Conservation (phyloP, 148 eudicot species). For the Arctostaphylos glauca region DNA sequence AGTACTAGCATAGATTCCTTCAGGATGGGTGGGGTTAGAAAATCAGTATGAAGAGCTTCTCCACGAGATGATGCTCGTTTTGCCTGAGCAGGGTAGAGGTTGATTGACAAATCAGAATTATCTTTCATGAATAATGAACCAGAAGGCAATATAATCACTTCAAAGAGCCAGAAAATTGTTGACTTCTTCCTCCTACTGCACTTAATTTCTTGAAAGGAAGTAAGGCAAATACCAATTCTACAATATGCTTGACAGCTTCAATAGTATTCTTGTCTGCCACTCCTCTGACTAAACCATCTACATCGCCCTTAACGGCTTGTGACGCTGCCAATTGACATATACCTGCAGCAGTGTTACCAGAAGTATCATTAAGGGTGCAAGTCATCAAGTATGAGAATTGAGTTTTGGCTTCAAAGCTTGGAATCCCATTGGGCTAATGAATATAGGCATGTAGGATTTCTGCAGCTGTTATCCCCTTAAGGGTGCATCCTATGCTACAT, state of each 20-base stretch:
- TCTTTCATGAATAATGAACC: neutral
- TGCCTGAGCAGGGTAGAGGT: conserved; percentile 43
- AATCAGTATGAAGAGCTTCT: conserved; percentile 81
- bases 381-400: neutral
- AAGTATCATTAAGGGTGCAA: conserved; percentile 16
- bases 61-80: conserved; percentile 65
- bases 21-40: conserved; percentile 74
- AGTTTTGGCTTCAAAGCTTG: neutral
- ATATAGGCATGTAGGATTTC: neutral
- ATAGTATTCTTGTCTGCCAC: conserved; percentile 42
- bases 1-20: conserved; percentile 64
- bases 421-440: neutral
- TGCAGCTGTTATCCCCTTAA: too few relatives aligned
- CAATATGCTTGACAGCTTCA: conserved; percentile 73
- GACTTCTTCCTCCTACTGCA: neutral
- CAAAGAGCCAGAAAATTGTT: neutral
- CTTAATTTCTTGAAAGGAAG: neutral
- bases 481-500: neutral
- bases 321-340: conserved; percentile 33
- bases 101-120: conserved; percentile 1
- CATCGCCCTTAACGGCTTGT: conserved; percentile 58
- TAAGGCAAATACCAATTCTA: conserved; percentile 66
- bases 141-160: neutral
- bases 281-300: conserved; percentile 42
- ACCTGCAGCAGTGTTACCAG: conserved; percentile 40